phyloP scores from a whole-genome alignment of 1,284 basidiomycete species.

The Malassezia restricta region DNA sequence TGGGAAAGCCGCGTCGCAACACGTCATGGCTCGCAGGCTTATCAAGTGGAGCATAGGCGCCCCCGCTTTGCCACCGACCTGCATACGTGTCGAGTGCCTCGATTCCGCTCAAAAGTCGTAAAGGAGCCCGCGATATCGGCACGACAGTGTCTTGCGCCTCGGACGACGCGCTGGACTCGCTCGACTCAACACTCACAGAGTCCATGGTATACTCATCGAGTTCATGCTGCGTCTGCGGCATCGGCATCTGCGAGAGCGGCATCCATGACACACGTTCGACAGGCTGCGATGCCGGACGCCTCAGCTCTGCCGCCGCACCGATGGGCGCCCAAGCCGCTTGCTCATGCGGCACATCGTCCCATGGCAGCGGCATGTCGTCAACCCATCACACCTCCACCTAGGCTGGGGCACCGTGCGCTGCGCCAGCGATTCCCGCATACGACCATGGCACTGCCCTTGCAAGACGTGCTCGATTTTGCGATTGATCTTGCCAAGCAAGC shows the following conservation, averaged over 20 bases:
- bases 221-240: background rate
- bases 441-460: constrained; percentile 16
- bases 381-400: background rate
- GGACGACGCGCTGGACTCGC: background rate
- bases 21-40: background rate
- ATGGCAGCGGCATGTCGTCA: background rate
- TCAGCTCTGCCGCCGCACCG: constrained; percentile 1
- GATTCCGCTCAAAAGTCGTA: background rate
- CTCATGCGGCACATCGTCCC: background rate
- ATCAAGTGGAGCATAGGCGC: background rate
- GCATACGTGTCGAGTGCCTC: constrained; percentile 4
- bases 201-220: background rate
- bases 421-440: background rate
- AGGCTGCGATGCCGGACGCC: background rate
- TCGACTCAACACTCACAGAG: background rate
- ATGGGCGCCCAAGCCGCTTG: constrained; percentile 12
- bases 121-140: background rate
- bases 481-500: constrained; percentile 56
- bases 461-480: constrained; percentile 56
- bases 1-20: background rate
- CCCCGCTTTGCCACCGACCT: constrained; percentile 3
- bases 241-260: constrained; percentile 12
- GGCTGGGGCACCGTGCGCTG: background rate
- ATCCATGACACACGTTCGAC: background rate
- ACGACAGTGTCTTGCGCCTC: background rate